Evolutionary conservation across 2,329 filamentous ascomycete species (phyloP), one percentile per base, ranked within the genome.

Genomic region (Coleophoma crateriformis): DNA sequence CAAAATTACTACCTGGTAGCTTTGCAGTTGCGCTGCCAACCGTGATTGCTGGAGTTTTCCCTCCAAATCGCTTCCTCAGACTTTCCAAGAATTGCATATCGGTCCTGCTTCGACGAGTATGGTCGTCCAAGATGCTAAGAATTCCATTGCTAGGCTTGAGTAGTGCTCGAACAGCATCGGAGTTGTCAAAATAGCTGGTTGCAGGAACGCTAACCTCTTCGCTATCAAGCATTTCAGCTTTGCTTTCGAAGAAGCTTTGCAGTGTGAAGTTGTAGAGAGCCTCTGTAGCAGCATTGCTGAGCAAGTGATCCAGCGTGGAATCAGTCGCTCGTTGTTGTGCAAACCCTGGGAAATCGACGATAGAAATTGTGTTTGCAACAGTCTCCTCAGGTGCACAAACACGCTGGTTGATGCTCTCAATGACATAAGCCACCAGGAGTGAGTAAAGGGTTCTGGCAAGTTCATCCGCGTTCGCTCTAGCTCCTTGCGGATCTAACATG

Each of bases 171-270:
- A 96, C 90, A 10, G 92, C 90, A 66, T 97, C 94, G 0, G 88
- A 90, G 68, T 97, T 99, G 69, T 99, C 94, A 60, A 96, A 99
- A 68, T 97, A 99, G 71, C 90, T 96, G 0, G 92, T 96, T 1
- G 91, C 85, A 2, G 91, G 81, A 3, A 99, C 89, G 33, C 78
- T 83, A 34, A 99, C 89, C 65, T 99, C 94, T 67, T 99, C 94
- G 1, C 86, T 90, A 64, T 99, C 94, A 19, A 99, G 77, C 71
- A 95, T 82, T 54, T 97, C 92, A 0, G 91, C 90, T 68, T 94
- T 95, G 58, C 86, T 85, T 63, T 96, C 91, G 67, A 97, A 99
- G 71, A 99, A 97, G 67, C 88, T 95, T 64, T 96, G 91, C 20
- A 97, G 76, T 33, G 90, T 91, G 61, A 96, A 84, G 65, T 96